Base-by-base conservation (phyloP, 2,329 filamentous ascomycete genomes). In the Aaosphaeria arxii region DNA sequence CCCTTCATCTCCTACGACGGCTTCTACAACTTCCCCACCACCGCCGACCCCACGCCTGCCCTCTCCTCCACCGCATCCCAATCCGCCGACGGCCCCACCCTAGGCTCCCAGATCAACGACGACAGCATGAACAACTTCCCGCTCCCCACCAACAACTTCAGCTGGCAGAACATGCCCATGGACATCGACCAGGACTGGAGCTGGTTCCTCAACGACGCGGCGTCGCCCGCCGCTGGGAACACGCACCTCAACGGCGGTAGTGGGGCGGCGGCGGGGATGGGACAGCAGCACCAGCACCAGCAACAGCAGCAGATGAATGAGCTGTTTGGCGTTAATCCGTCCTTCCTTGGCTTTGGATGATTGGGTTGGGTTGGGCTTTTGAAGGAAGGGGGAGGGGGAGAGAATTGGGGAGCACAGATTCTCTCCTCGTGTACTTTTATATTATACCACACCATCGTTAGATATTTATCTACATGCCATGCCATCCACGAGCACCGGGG, bases 151-250 rank as follows among this genome's bases (percentile, higher is more conserved):
- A 69, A 66, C 40, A 68, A 64, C 50, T 69, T 70, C 49, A 56
- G 48, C 2, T 71, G 68, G 69, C 67, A 71, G 51, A 69, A 69
- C 35, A 65, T 70, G 59, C 66, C 66, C 33, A 70, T 71, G 66
- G 67, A 71, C 31, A 70, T 71, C 42, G 69, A 71, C 42, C 69
- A 71, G 58, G 70, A 72, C 45, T 72, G 70, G 70, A 66, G 59
- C 33, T 72, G 69, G 67, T 71, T 71, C 36, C 48, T 71, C 49
- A 69, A 67, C 30, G 67, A 69, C 46, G 41, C 43, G 31, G 43
- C 38, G 41, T 31, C 29, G 43, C 4, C 11, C 36, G 33, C 36
- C 33, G 7, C 50, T 52, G 4, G 53, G 54, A 39, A 57, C 53
- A 13, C 51, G 42, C 30, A 40, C n/a, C 2, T 44, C 11, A 5